These are phyloP conservation scores for Cyathus striatus DNA, from an alignment of 768 basidiomycete species.

Conservation along the genomic window DNA sequence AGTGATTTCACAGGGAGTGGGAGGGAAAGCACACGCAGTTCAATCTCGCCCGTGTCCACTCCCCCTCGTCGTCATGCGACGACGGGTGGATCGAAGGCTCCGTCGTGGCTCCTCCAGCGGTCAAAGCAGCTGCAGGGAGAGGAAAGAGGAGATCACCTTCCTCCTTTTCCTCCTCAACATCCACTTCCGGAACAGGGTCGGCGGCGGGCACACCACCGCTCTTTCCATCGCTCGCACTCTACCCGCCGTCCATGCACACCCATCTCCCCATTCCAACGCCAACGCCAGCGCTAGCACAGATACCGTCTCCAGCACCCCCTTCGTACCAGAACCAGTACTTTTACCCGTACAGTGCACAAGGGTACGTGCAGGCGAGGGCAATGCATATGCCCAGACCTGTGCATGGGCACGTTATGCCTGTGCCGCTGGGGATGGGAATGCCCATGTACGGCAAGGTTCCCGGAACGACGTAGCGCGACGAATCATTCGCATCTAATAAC, in stretches of 20 bases:
- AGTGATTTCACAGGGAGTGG: neutral
- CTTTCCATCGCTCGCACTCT: constrained; percentile 6
- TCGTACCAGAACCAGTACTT: constrained; percentile 4
- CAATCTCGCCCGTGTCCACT: neutral
- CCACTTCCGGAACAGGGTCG: too few species aligned
- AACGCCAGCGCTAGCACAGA: constrained; percentile 15
- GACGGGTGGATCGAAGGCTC: constrained; percentile 26
- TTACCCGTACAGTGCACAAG: too few species aligned
- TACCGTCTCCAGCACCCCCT: constrained; percentile 11
- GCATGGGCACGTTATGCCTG: neutral
- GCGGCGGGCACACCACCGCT: constrained; percentile 5
- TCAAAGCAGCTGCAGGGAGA: too few species aligned
- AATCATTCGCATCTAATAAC: too few species aligned
- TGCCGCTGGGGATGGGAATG: neutral
- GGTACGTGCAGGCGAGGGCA: too few species aligned
- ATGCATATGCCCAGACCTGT: constrained; percentile 5
- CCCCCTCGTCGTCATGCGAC: neutral
- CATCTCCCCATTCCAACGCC: constrained; percentile 18
- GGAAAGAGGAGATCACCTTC: too few species aligned
- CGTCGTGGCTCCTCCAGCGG: too few species aligned
- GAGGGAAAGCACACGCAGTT: neutral
- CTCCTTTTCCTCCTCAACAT: constrained; percentile 5
- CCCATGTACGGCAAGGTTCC: neutral
- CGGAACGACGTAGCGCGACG: too few species aligned
- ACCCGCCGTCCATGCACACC: constrained; percentile 1